Conservation (phyloP, 768 basidiomycete genomes). For the Psilocybe azurescens region DNA sequence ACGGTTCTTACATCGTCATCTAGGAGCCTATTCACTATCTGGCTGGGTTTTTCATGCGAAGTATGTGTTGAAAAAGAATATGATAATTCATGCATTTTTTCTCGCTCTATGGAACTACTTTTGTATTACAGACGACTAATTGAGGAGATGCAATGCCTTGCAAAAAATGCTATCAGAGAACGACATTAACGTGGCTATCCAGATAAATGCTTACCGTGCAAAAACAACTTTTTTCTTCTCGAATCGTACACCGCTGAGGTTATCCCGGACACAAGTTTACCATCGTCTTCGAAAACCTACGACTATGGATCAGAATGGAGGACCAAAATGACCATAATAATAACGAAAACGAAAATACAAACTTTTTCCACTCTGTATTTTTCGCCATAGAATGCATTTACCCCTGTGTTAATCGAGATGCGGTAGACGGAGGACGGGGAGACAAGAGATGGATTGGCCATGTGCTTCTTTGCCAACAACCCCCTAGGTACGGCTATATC, state of each 20-base stretch:
- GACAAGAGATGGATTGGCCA: conserved; percentile 43
- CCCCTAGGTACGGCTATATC: conserved; percentile 50
- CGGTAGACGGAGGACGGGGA: conserved; percentile 57
- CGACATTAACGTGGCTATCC: not conserved
- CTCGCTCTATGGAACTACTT: conserved; percentile 8
- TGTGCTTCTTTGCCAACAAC: conserved; percentile 41
- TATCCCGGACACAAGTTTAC: conserved; percentile 55
- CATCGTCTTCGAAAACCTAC: conserved; percentile 74
- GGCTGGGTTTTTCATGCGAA: conserved; percentile 19
- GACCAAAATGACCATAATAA: not conserved
- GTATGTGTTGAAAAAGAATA: conserved; percentile 34
- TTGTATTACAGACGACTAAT: conserved; percentile 35
- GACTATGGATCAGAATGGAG: not conserved
- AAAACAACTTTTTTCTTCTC: conserved; percentile 52
- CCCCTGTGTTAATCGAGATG: conserved; percentile 57
- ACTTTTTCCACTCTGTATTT: conserved; percentile 68
- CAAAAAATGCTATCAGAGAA: not conserved
- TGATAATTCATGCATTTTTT: conserved; percentile 28
- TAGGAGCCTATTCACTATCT: conserved; percentile 19
- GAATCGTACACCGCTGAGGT: conserved; percentile 65
- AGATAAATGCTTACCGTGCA: conserved; percentile 53
- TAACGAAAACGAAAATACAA: not conserved
- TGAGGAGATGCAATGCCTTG: conserved; percentile 36
- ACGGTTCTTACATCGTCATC: conserved; percentile 21
- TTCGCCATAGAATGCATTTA: conserved; percentile 58